Evolutionary conservation across 1,284 basidiomycete genomes (phyloP).

Genomic region (Papiliotrema terrestris): DNA sequence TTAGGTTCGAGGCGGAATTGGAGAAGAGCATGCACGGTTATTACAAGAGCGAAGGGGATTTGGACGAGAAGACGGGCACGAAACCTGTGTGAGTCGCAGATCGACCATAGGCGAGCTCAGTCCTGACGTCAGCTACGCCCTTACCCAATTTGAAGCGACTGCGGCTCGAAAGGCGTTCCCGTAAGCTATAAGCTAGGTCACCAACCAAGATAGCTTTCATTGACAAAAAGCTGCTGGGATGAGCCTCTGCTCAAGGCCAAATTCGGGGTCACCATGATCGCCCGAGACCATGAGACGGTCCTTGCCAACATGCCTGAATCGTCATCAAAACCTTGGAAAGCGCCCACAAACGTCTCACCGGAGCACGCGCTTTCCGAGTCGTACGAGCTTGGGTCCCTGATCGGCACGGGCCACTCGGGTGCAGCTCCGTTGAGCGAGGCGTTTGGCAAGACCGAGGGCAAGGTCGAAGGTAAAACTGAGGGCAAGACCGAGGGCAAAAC

Average conservation of each 20-base stretch:
- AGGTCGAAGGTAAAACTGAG: constrained; percentile 40
- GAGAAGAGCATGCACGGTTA: constrained; percentile 62
- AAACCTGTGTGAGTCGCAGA: constrained; percentile 40
- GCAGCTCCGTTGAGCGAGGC: constrained; percentile 30
- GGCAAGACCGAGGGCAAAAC: constrained; percentile 49
- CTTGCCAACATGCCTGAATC: constrained; percentile 75
- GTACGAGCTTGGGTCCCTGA: constrained; percentile 47
- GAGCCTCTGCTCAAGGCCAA: constrained; percentile 90
- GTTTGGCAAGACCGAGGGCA: constrained; percentile 41
- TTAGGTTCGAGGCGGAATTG: constrained; percentile 57
- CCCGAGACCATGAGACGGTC: constrained; percentile 65
- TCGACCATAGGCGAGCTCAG: background rate
- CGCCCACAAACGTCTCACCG: constrained; percentile 31
- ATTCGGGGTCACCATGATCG: constrained; percentile 77
- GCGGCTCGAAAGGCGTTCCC: constrained; percentile 79
- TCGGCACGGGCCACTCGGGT: constrained; percentile 17
- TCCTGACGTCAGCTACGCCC: constrained; percentile 55
- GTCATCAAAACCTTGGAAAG: constrained; percentile 54
- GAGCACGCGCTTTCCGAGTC: constrained; percentile 34
- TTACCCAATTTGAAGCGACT: constrained; percentile 82
- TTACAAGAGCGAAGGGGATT: constrained; percentile 49
- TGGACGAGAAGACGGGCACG: constrained; percentile 51
- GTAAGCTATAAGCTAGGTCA: constrained; percentile 48
- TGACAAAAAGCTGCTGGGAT: constrained; percentile 66
- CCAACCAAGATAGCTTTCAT: too few relatives aligned